Conservation (phyloP, 2,329 filamentous ascomycete species). For the Talaromyces islandicus region DNA sequence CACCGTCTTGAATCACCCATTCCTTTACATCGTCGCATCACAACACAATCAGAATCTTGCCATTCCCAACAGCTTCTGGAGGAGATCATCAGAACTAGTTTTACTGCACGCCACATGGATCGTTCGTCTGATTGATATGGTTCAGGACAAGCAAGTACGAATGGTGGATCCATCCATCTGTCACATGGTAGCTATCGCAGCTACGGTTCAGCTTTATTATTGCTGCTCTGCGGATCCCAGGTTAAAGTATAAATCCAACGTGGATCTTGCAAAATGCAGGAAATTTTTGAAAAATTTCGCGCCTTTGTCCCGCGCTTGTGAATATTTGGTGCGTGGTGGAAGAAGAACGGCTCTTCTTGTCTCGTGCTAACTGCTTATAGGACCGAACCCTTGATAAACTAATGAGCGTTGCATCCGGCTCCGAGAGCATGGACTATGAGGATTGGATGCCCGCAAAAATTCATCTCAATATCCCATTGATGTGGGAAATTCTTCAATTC, state of each 20-base stretch:
- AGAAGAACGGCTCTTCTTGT: background rate
- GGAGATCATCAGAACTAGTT: constrained; percentile 46
- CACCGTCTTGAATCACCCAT: constrained; percentile 49
- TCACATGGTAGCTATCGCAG: constrained; percentile 47
- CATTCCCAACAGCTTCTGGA: constrained; percentile 52
- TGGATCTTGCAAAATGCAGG: constrained; percentile 48
- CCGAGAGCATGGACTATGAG: constrained; percentile 41
- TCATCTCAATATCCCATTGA: constrained; percentile 47
- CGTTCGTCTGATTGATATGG: constrained; percentile 51
- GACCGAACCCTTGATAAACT: constrained; percentile 45
- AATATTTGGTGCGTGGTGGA: constrained; percentile 35
- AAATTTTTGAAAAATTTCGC: constrained; percentile 46
- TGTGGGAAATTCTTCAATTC: constrained; percentile 50
- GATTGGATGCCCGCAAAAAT: constrained; percentile 51
- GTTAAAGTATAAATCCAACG: constrained; percentile 48
- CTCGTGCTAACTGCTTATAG: constrained; percentile 23
- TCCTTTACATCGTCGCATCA: constrained; percentile 48
- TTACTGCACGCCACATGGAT: constrained; percentile 51
- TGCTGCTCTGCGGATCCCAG: constrained; percentile 46
- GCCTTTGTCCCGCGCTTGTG: constrained; percentile 43
- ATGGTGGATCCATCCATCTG: constrained; percentile 50
- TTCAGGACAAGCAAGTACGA: constrained; percentile 44
- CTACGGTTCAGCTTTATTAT: constrained; percentile 50
- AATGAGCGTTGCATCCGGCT: constrained; percentile 45
- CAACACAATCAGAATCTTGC: constrained; percentile 48